Evolutionary conservation across 306 rosid species (phyloP), one percentile per base, ranked within the genome.

Genomic region (Ziziphus jujuba): DNA sequence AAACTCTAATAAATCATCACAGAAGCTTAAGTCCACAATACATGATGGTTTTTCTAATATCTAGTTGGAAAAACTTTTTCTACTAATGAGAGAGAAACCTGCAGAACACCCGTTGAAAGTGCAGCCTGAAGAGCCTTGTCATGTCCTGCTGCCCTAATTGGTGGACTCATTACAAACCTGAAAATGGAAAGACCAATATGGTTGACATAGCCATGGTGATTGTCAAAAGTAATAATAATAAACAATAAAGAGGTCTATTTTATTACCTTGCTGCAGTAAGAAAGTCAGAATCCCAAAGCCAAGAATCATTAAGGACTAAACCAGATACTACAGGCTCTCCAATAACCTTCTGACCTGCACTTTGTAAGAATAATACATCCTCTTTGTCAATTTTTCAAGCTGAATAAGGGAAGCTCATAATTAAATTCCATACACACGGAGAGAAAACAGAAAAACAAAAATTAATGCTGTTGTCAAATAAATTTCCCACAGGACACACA

Each of bases 81-180:
- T 38, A 31, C 35, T 33, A 60, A 70, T 9, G 52, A 65, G 62
- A 47, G 17, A 66, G 34, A 67, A 74, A 92, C 98, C 98, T 92
- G 98, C 67, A 92, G 66, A 86, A 78, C 51, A 80, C 98, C 98
- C 6, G 64, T 73, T 28, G 96, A 84, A 82, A 92, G 95, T 54
- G 97, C 95, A 56, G 89, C 95, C 78, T 89, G 97, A 74, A 92
- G 98, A 72, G 97, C 92, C 87, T 84, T 89, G 72, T 80, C 85
- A 62, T 92, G 98, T 67, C 97, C 97, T 40, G 72, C 70, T 22
- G 74, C 81, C 78, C 98, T 87, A 55, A 92, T 87, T 47, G 98
- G 97, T 61, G 98, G 98, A 69, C 98, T 92, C 97, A 92, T 92
- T 50, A 92, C 97, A 82, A 79, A 89, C 96, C 98, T 92, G 81